Conservation (phyloP, 1,139 yeast species). For the Yamadazyma atlantica region DNA sequence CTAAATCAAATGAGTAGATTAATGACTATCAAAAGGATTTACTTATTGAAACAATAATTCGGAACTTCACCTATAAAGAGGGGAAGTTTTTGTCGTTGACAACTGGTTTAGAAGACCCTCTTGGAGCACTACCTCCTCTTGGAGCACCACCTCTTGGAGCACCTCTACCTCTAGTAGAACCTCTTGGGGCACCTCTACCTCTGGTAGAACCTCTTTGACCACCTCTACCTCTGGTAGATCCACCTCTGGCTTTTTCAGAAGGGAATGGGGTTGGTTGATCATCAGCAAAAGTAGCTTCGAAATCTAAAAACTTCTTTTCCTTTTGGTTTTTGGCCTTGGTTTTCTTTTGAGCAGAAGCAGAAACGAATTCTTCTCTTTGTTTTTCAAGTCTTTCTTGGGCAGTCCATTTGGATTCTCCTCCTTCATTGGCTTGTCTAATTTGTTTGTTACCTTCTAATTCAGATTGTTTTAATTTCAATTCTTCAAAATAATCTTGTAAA, state of each 20-base stretch:
- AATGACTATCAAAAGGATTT: not conserved
- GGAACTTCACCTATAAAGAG: slow-evolving; percentile 36
- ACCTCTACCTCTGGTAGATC: slow-evolving; percentile 18
- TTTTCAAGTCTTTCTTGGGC: slow-evolving; percentile 65
- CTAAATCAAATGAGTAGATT: not conserved
- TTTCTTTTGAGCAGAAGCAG: slow-evolving; percentile 59
- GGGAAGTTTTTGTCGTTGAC: slow-evolving; percentile 65
- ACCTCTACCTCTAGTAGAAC: slow-evolving; percentile 31
- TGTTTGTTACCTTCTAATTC: slow-evolving; percentile 42
- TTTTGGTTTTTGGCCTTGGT: slow-evolving; percentile 61
- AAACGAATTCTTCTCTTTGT: slow-evolving; percentile 55
- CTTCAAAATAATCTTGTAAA: slow-evolving; percentile 72
- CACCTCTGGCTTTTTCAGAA: slow-evolving; percentile 17
- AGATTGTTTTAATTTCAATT: slow-evolving; percentile 50
- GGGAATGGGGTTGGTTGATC: slow-evolving; percentile 23
- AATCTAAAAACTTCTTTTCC: slow-evolving; percentile 68
- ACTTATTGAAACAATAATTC: not conserved
- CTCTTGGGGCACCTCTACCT: slow-evolving; percentile 27
- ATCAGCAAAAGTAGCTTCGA: slow-evolving; percentile 66
- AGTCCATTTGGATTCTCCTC: slow-evolving; percentile 57
- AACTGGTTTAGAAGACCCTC: slow-evolving; percentile 29
- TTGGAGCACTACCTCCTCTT: slow-evolving; percentile 25
- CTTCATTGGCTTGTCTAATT: slow-evolving; percentile 59
- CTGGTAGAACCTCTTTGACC: slow-evolving; percentile 32
- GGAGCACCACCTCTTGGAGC: slow-evolving; percentile 26